Percentiles rank a stretch among this genome's conserved stretches.
Evolutionary conservation across 1,139 yeast species (phyloP).

Genomic region (Candida buenavistaensis): DNA sequence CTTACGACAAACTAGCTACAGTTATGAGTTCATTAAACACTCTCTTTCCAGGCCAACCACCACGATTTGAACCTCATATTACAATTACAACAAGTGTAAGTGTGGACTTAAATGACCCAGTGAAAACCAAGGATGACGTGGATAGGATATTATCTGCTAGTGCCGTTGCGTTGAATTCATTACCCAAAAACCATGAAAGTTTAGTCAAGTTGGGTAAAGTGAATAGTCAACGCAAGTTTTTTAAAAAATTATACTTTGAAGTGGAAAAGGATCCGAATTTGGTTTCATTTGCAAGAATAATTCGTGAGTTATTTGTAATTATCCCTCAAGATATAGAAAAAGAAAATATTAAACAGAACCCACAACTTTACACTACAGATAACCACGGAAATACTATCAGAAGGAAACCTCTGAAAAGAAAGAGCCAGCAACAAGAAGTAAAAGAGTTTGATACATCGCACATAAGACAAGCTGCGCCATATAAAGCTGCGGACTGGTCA

Average conservation of each 20-base stretch:
- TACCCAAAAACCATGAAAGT: constrained; percentile 38
- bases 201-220: constrained; percentile 41
- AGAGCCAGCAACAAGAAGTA: constrained; percentile 6
- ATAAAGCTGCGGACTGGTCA: constrained; percentile 56
- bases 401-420: constrained; percentile 26
- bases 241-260: constrained; percentile 64
- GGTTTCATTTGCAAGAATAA: constrained; percentile 65
- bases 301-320: constrained; percentile 66
- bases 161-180: constrained; percentile 58
- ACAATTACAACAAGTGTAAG: constrained; percentile 66
- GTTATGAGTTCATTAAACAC: constrained; percentile 67
- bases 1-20: constrained; percentile 58
- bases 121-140: constrained; percentile 52
- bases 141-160: constrained; percentile 64
- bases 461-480: constrained; percentile 31
- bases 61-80: constrained; percentile 71
- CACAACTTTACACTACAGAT: constrained; percentile 41
- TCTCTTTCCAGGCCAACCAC: constrained; percentile 68
- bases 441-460: constrained; percentile 28
- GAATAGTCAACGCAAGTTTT: constrained; percentile 45
- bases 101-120: constrained; percentile 37
- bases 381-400: constrained; percentile 31
- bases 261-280: constrained; percentile 57
- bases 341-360: constrained; percentile 38
- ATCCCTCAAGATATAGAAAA: constrained; percentile 38